Conservation (phyloP, 768 basidiomycete genomes). For the Mycena polygramma region DNA sequence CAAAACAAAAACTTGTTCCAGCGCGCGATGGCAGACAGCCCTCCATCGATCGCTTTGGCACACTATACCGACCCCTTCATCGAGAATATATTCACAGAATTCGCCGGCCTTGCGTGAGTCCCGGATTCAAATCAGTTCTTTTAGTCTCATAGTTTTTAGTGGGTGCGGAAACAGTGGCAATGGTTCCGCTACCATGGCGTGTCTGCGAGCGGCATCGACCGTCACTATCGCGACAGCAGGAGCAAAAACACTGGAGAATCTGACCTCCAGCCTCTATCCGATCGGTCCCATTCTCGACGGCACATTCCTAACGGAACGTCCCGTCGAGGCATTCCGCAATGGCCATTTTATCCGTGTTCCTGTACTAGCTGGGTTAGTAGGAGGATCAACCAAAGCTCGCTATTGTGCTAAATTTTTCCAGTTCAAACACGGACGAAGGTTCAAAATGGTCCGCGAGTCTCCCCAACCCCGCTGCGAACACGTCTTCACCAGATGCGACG, state of each 20-base stretch:
- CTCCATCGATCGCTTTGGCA: slow-evolving; percentile 54
- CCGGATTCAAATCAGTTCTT: background rate
- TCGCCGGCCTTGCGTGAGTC: slow-evolving; percentile 52
- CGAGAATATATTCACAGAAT: slow-evolving; percentile 52
- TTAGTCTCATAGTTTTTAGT: slow-evolving; percentile 30
- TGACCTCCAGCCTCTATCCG: slow-evolving; percentile 51
- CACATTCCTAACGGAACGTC: slow-evolving; percentile 49
- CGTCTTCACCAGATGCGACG: slow-evolving; percentile 53
- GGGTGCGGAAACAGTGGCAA: slow-evolving; percentile 41
- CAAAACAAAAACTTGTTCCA: slow-evolving; percentile 54
- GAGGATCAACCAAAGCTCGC: background rate
- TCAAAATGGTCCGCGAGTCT: slow-evolving; percentile 54
- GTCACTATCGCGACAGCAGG: slow-evolving; percentile 50
- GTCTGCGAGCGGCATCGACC: slow-evolving; percentile 48
- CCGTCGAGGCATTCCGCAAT: slow-evolving; percentile 54
- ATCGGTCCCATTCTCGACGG: slow-evolving; percentile 56
- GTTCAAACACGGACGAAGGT: slow-evolving; percentile 60
- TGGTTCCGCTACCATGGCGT: slow-evolving; percentile 44
- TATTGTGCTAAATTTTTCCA: slow-evolving; percentile 17
- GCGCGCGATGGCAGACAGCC: slow-evolving; percentile 60
- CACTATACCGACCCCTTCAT: slow-evolving; percentile 49
- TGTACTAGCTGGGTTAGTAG: slow-evolving; percentile 55
- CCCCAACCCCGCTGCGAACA: slow-evolving; percentile 52
- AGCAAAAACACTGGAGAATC: slow-evolving; percentile 45
- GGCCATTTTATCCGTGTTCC: slow-evolving; percentile 55